Evolutionary conservation across 192 early-diverging fungal genomes (phyloP).

Genomic region (Obelidium mucronatum): DNA sequence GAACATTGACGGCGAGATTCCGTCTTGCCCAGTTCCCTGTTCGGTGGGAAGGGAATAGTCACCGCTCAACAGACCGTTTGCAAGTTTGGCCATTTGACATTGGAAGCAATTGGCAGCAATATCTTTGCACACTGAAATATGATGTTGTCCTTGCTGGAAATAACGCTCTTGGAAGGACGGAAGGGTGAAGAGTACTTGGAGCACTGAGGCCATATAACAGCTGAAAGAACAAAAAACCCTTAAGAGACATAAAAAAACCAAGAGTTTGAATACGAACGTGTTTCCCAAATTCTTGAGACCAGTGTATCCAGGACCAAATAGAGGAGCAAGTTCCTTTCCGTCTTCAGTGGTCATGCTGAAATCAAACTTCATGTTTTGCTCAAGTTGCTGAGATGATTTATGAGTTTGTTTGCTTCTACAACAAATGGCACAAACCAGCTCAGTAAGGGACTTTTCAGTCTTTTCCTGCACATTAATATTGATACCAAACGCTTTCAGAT

Average conservation of each 20-base stretch:
- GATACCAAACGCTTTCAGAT: slow-evolving; percentile 90
- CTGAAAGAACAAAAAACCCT: slow-evolving; percentile 48
- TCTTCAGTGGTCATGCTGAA: slow-evolving; percentile 98
- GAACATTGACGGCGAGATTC: slow-evolving; percentile 91
- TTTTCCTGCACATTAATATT: slow-evolving; percentile 82
- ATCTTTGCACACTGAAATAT: slow-evolving; percentile 57
- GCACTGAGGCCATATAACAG: slow-evolving; percentile 96
- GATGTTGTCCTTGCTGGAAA: slow-evolving; percentile 45
- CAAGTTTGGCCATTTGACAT: slow-evolving; percentile 93
- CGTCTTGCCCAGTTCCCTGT: slow-evolving; percentile 65
- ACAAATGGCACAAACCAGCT: slow-evolving; percentile 67
- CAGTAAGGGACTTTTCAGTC: slow-evolving; percentile 90
- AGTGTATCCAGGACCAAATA: slow-evolving; percentile 91
- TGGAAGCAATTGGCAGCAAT: slow-evolving; percentile 79
- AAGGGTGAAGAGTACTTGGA: slow-evolving; percentile 89
- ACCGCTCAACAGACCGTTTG: slow-evolving; percentile 75
- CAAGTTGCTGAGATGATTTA: slow-evolving; percentile 74
- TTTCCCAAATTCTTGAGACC: slow-evolving; percentile 96
- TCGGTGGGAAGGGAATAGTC: not conserved
- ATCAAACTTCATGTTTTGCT: slow-evolving; percentile 96
- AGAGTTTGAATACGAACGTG: slow-evolving; percentile 58
- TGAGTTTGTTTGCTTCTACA: too few relatives aligned
- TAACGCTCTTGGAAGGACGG: slow-evolving; percentile 74
- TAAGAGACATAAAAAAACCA: not conserved
- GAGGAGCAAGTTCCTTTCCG: slow-evolving; percentile 80